Conservation (phyloP, 345 rosid genomes). For the Brassica cretica region DNA sequence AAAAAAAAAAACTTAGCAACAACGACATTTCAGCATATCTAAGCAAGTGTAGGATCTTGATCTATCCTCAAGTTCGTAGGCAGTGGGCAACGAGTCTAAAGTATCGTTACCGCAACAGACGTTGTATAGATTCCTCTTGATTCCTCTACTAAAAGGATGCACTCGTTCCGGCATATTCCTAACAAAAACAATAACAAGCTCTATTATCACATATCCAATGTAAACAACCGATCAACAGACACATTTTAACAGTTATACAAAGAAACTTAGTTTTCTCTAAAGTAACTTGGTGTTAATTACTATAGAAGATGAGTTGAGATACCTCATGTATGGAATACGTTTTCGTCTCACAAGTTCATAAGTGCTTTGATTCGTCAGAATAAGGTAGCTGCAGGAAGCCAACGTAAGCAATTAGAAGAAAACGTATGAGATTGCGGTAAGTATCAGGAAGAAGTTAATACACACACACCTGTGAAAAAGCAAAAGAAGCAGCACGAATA, state of each 20-base stretch:
- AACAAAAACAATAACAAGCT: constrained; percentile 20
- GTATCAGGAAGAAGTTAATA: background rate
- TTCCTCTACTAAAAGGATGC: constrained; percentile 89
- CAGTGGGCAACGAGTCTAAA: constrained; percentile 69
- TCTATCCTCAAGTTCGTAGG: constrained; percentile 65
- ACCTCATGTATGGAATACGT: constrained; percentile 86
- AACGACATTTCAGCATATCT: constrained; percentile 77
- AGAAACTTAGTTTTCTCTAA: background rate
- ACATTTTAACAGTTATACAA: background rate
- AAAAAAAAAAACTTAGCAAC: constrained; percentile 57
- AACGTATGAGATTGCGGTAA: background rate
- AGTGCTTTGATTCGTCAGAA: constrained; percentile 91
- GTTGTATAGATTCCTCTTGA: constrained; percentile 58
- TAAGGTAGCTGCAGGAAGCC: constrained; percentile 72
- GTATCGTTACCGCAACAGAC: constrained; percentile 61
- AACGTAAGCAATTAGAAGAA: constrained; percentile 17
- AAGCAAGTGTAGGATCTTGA: constrained; percentile 71
- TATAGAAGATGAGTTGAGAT: constrained; percentile 18
- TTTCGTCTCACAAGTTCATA: constrained; percentile 92
- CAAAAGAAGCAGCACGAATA: constrained; percentile 81
- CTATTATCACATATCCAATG: constrained; percentile 17
- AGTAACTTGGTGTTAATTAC: background rate
- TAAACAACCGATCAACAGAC: background rate
- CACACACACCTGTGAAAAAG: constrained; percentile 71
- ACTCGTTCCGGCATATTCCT: constrained; percentile 83